Base-by-base conservation (phyloP, 345 rosid genomes). In the Rubroshorea leprosula region DNA sequence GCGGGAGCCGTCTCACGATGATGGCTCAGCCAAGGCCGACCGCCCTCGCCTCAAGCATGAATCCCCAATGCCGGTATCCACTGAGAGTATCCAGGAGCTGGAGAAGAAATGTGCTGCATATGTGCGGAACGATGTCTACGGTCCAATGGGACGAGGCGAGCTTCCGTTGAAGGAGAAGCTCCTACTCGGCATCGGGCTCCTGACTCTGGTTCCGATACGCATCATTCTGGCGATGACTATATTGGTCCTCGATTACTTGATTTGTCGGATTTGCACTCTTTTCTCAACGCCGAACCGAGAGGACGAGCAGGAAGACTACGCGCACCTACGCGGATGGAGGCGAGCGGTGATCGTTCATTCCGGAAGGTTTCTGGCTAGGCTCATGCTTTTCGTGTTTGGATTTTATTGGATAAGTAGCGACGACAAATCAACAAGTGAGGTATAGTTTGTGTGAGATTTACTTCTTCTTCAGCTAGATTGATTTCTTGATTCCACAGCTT, bases 301-400 rank as follows among this genome's bases (percentile, higher is more conserved):
- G 49, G 83, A 69, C 58, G 94, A 73, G 69, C 95, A 90, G 80
- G 97, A 93, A 76, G 92, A 83, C 70, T 93, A 85, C 64, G 97
- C 96, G 24, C 97, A 93, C 65, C 55, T 93, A 92, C 77, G 78
- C 24, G 97, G 99, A 46, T 93, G 99, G 99, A 75, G 92, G 72
- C 55, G 99, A 66, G 68, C 71, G 39, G 88, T 85, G 41, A 78
- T 87, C 54, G 83, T 93, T 4, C 50, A 48, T 39, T 76, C 61
- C 50, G 99, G 99, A 51, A 77, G 84, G 76, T 78, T 93, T 49
- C 66, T 87, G 10, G 75, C 89, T 1, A 76, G 99, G 69, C 57
- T 60, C 17, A 51, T 93, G 77, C 91, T 93, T 63, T 87, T 85
- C 64, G 75, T 93, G 11, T 62, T 89, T n/a, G 99, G 99, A 23